phyloP scores from a whole-genome alignment of 352 stramenopile species.

The Phytophthora multivora region DNA sequence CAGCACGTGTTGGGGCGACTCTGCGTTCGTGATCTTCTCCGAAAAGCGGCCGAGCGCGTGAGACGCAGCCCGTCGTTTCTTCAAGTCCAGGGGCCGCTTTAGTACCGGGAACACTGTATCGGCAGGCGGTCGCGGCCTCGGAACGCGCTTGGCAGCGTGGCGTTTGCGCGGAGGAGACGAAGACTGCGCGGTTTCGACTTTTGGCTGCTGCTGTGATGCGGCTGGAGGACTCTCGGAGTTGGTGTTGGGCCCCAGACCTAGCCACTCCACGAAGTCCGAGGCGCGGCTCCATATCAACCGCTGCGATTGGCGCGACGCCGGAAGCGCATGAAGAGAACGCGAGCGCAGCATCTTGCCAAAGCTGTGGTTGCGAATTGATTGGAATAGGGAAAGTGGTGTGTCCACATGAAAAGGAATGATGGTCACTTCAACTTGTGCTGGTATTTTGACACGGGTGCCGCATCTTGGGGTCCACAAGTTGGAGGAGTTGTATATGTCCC shows the following conservation, averaged over 20 bases:
- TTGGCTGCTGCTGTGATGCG: neutral
- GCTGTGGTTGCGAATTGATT: conserved; percentile 5
- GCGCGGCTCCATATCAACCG: conserved; percentile 42
- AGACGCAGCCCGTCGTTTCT: conserved; percentile 5
- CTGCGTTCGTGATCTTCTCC: conserved; percentile 19
- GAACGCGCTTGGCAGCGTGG: conserved; percentile 12
- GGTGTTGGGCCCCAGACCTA: conserved; percentile 22
- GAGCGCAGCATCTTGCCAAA: conserved; percentile 27
- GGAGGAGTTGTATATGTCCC: no score
- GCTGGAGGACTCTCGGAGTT: neutral
- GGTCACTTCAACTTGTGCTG: neutral
- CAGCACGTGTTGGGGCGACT: conserved; percentile 22
- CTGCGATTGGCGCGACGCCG: conserved; percentile 16
- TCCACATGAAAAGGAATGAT: neutral
- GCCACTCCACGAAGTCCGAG: conserved; percentile 45
- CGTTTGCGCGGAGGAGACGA: conserved; percentile 3
- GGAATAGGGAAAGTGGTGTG: neutral
- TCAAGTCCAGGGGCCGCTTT: conserved; percentile 3
- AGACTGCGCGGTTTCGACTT: neutral
- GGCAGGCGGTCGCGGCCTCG: conserved; percentile 7
- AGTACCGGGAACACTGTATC: conserved; percentile 7
- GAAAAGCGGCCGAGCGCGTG: conserved; percentile 32
- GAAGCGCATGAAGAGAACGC: conserved; percentile 7
- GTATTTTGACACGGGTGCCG: no score
- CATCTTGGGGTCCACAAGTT: no score